Evolutionary conservation across 176 grass and related monocot genomes (phyloP).

Genomic region (Chloris gayana): DNA sequence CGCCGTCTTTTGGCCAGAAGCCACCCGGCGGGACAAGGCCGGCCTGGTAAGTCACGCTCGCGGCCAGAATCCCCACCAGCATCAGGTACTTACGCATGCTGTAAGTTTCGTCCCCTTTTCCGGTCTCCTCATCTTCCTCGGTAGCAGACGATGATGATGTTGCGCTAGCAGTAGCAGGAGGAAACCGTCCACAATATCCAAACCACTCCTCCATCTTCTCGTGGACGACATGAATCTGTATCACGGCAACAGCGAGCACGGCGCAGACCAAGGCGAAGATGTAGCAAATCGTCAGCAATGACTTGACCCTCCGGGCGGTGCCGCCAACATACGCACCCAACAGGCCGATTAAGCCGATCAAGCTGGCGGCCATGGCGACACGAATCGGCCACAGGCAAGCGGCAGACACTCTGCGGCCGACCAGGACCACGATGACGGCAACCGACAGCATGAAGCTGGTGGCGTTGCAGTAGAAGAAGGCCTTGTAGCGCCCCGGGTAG

Average conservation of each 20-base stretch:
- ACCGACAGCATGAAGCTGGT: constrained; percentile 29
- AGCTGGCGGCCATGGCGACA: neutral
- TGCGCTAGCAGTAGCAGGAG: no score
- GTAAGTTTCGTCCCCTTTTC: neutral
- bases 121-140: no score
- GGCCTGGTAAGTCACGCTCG: constrained; percentile 31
- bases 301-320: neutral
- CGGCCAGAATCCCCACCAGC: constrained; percentile 24
- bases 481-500: constrained; percentile 30
- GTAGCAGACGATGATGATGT: no score
- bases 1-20: constrained; percentile 2
- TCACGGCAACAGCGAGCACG: neutral
- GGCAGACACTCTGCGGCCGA: neutral
- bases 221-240: neutral
- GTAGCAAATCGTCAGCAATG: neutral
- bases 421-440: constrained; percentile 17
- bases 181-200: no score
- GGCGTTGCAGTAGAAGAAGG: constrained; percentile 41
- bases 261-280: constrained; percentile 11
- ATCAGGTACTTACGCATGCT: constrained; percentile 9
- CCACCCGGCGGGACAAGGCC: constrained; percentile 37
- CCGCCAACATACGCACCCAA: constrained; percentile 8
- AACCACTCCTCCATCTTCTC: neutral
- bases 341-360: neutral
- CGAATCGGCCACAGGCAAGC: no score